These are phyloP conservation scores for Microascus cirrosus DNA, from an alignment of 2,329 filamentous ascomycete species.

Conservation along the genomic window DNA sequence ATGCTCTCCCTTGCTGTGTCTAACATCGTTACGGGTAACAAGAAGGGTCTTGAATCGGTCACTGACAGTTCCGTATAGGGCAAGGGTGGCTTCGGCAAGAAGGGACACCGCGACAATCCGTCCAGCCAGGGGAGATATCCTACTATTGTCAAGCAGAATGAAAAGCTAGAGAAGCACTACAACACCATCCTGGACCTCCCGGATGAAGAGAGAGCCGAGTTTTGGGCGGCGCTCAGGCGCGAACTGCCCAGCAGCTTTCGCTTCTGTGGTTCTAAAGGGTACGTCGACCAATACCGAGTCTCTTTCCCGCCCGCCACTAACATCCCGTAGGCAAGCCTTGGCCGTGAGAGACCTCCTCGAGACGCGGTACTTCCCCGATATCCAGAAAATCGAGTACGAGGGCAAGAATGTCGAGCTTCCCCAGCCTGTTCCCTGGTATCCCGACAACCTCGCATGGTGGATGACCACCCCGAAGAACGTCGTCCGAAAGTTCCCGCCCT, in stretches of 20 bases:
- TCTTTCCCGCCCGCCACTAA: not conserved
- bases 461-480: constrained; percentile 98
- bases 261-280: constrained; percentile 92
- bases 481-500: constrained; percentile 84
- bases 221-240: constrained; percentile 73
- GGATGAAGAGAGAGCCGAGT: constrained; percentile 65
- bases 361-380: constrained; percentile 81
- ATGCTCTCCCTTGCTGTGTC: not conserved
- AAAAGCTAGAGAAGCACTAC: constrained; percentile 80
- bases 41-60: not conserved
- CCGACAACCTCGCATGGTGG: constrained; percentile 87
- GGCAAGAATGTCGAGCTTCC: constrained; percentile 74
- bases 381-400: constrained; percentile 75
- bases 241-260: constrained; percentile 96
- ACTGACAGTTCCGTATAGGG: not conserved
- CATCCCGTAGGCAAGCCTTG: constrained; percentile 61
- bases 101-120: not conserved
- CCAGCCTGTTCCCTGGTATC: constrained; percentile 79
- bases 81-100: not conserved
- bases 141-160: constrained; percentile 61
- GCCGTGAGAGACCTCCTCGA: constrained; percentile 82
- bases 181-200: constrained; percentile 64
- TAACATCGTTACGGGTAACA: not conserved
- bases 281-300: constrained; percentile 9
- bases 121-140: constrained; percentile 1